A percentile compares a stretch with the other conserved stretches of the same genome.
phyloP scores from a whole-genome alignment of 2,329 filamentous ascomycete genomes.

The Rutstroemia sp. region DNA sequence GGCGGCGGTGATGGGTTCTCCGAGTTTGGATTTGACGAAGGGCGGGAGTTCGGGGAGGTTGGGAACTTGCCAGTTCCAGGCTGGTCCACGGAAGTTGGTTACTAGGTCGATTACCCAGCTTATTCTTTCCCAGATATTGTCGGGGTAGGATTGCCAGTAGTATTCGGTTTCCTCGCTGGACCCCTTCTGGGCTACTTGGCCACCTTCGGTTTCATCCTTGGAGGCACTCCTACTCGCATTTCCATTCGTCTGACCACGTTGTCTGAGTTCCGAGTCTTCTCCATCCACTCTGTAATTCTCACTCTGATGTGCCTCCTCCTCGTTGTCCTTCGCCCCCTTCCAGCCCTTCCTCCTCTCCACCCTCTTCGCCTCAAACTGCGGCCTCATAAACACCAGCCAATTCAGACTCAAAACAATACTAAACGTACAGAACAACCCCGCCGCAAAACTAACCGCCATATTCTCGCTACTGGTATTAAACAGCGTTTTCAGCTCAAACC shows the following conservation, averaged over 20 bases:
- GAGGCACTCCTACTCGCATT: background rate
- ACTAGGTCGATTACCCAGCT: slow-evolving; percentile 50
- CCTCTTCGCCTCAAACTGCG: slow-evolving; percentile 50
- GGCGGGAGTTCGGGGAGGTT: slow-evolving; percentile 42
- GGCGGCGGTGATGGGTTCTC: slow-evolving; percentile 31
- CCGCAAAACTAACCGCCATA: slow-evolving; percentile 41
- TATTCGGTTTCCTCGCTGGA: slow-evolving; percentile 36
- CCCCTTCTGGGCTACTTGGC: background rate
- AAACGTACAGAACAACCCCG: slow-evolving; percentile 44
- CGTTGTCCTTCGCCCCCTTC: background rate
- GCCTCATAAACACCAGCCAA: slow-evolving; percentile 45
- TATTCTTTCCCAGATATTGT: slow-evolving; percentile 42
- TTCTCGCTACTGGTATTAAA: slow-evolving; percentile 41
- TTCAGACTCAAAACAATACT: slow-evolving; percentile 41
- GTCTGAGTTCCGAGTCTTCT: no score
- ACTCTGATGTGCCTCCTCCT: background rate
- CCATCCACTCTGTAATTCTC: background rate
- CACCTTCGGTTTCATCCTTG: background rate
- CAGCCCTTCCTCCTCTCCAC: slow-evolving; percentile 26
- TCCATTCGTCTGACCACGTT: slow-evolving; percentile 6
- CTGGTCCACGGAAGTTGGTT: slow-evolving; percentile 46
- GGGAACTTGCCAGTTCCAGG: slow-evolving; percentile 51
- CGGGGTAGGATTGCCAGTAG: slow-evolving; percentile 53
- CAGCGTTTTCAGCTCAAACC: slow-evolving; percentile 39
- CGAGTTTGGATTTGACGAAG: slow-evolving; percentile 32